Conservation (phyloP, 768 basidiomycete genomes). For the Boletus pseudopeckii region DNA sequence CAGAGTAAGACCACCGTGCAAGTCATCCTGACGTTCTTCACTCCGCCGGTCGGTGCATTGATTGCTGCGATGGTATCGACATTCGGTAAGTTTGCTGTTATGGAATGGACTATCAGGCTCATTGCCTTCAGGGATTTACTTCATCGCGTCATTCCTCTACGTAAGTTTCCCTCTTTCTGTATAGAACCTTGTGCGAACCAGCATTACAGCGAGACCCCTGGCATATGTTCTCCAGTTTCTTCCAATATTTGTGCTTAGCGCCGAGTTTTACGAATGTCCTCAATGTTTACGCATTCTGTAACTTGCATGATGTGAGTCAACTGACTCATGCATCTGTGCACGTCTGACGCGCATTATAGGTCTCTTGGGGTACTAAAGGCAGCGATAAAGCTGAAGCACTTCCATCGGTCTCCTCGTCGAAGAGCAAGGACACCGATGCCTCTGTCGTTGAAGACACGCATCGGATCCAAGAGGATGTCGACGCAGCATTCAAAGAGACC, state of each 20-base stretch:
- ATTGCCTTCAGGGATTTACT: conserved; percentile 60
- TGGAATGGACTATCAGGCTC: conserved; percentile 2
- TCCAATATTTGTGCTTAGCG: conserved; percentile 86
- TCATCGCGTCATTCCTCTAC: conserved; percentile 80
- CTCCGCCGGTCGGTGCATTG: conserved; percentile 72
- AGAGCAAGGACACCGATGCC: conserved; percentile 68
- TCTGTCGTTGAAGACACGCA: conserved; percentile 85
- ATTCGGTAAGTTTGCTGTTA: conserved; percentile 52
- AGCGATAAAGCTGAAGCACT: conserved; percentile 91
- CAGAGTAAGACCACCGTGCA: conserved; percentile 45
- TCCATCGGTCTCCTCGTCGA: conserved; percentile 84
- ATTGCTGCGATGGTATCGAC: conserved; percentile 88
- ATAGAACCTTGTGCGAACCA: conserved; percentile 4
- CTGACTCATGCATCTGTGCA: neutral
- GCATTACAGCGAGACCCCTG: conserved; percentile 82
- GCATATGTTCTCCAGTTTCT: conserved; percentile 95
- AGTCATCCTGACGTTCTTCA: conserved; percentile 62
- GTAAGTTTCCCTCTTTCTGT: conserved; percentile 42
- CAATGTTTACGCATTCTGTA: conserved; percentile 97
- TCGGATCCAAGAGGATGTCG: conserved; percentile 82
- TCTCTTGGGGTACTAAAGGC: conserved; percentile 94
- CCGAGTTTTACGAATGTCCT: conserved; percentile 93
- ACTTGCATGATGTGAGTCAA: conserved; percentile 76
- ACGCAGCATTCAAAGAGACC: conserved; percentile 87
- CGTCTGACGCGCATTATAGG: conserved; percentile 37